phyloP scores from a whole-genome alignment of 1,284 basidiomycete species.

The Athelia sp. region DNA sequence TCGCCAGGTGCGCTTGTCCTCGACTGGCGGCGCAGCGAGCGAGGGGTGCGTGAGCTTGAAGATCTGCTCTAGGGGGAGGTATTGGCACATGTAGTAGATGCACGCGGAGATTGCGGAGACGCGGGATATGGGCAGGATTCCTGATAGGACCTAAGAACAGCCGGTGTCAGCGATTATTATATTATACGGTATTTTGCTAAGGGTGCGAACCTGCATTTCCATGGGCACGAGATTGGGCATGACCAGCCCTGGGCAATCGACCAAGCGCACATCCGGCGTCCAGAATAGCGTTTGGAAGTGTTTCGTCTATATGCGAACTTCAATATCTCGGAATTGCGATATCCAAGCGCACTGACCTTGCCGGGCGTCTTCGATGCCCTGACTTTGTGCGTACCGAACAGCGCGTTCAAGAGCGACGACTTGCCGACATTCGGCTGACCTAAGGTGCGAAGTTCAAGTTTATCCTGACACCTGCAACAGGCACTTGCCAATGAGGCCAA shows the following conservation, averaged over 20 bases:
- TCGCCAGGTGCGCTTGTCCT: slow-evolving; percentile 73
- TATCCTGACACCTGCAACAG: neutral
- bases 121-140: slow-evolving; percentile 85
- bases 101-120: slow-evolving; percentile 79
- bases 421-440: slow-evolving; percentile 95
- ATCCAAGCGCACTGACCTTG: slow-evolving; percentile 48
- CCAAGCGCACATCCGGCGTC: slow-evolving; percentile 76
- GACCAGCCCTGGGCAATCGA: slow-evolving; percentile 81
- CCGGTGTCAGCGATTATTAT: too few species aligned
- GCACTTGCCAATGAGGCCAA: slow-evolving; percentile 74
- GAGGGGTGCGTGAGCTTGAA: slow-evolving; percentile 55
- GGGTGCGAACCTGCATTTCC: slow-evolving; percentile 64
- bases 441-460: slow-evolving; percentile 20
- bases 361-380: slow-evolving; percentile 87
- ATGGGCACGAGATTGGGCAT: slow-evolving; percentile 76
- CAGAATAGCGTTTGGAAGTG: slow-evolving; percentile 92
- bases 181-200: slow-evolving; percentile 8
- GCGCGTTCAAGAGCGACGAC: slow-evolving; percentile 84
- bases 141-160: slow-evolving; percentile 56
- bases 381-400: slow-evolving; percentile 81
- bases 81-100: slow-evolving; percentile 60
- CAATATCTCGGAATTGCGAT: neutral
- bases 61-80: slow-evolving; percentile 76
- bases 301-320: slow-evolving; percentile 59
- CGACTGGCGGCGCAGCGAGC: slow-evolving; percentile 26